Evolutionary conservation across 352 stramenopile genomes (phyloP), one percentile per base, ranked within the genome.

Genomic region (Globisporangium polare): DNA sequence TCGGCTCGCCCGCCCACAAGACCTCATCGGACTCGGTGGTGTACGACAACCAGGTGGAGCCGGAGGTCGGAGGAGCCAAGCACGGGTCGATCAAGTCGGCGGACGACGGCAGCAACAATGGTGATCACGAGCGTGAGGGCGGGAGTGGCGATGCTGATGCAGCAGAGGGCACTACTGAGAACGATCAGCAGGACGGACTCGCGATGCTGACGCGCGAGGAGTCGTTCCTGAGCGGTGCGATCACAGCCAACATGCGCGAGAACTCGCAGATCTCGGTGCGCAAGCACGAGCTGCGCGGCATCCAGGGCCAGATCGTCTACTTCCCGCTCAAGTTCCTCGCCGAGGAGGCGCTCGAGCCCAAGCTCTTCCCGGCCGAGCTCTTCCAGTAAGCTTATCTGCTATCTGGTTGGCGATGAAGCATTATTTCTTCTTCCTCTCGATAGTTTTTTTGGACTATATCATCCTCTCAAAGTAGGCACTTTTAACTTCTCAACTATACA

Each of bases 301-400:
- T 95, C 20, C 77, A 80, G 54, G 84, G 86, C 55, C 83, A 95
- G 63, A 86, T 93, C 54, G 84, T 93, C 55, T 93, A 95, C 71
- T 95, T 95, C 63, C 86, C 86, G 18, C 77, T 95, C 54, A 88
- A 91, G 64, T 95, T 95, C 56, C 72, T 95, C 22, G 69, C 74
- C 54, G 81, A 90, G 53, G 86, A 94, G 66, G 65, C 78, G 56
- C 68, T 95, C n/a, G 77, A 90, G 66, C 86, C 86, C n/a, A 88
- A 89, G 68, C 67, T 92, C 12, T 79, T 88, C 49, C 86, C 86
- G 0, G 73, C 84, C 29, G 78, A 92, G 35, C 71, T 95, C n/a
- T 92, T 93, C 66, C 86, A 95, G 75, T 95, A 72, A 17, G 35
- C 35, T 1, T 5, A 17, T 10, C 17, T 2, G 3, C 35, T 41